These are phyloP conservation scores for Fraxinus angustifolia DNA, from an alignment of 305 asterid species.

Conservation along the genomic window DNA sequence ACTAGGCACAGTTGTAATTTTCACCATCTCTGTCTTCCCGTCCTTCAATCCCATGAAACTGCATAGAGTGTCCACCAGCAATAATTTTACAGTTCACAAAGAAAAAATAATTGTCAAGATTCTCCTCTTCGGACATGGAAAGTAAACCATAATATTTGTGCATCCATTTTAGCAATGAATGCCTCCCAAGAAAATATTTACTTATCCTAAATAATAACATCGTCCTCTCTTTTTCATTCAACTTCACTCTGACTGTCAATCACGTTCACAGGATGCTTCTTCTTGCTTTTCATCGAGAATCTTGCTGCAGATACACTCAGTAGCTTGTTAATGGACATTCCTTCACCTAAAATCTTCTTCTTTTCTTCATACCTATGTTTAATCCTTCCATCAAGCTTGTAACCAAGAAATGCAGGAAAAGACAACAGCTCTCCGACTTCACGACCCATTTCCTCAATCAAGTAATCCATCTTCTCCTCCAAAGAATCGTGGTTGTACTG, in stretches of 20 bases:
- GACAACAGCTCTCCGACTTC: constrained; percentile 76
- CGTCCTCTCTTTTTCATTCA: constrained; percentile 1
- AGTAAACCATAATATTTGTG: not conserved
- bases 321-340: constrained; percentile 81
- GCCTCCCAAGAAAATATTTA: not conserved
- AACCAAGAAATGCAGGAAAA: constrained; percentile 91
- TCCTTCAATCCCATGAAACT: not conserved
- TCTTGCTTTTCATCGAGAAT: constrained; percentile 50
- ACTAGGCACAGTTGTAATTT: not conserved
- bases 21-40: not conserved
- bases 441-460: constrained; percentile 84
- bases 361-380: constrained; percentile 76
- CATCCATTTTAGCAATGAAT: not conserved
- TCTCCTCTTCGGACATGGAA: not conserved
- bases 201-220: not conserved
- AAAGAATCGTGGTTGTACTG: constrained; percentile 75
- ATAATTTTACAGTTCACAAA: not conserved
- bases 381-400: constrained; percentile 74
- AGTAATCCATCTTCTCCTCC: constrained; percentile 76
- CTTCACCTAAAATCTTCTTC: constrained; percentile 59
- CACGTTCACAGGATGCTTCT: constrained; percentile 18
- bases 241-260: constrained; percentile 20
- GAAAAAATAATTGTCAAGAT: not conserved
- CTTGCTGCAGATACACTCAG: constrained; percentile 72
- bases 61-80: not conserved